These are phyloP conservation scores for Oenanthe javanica DNA, from an alignment of 140 eudicot genomes.

Conservation along the genomic window DNA sequence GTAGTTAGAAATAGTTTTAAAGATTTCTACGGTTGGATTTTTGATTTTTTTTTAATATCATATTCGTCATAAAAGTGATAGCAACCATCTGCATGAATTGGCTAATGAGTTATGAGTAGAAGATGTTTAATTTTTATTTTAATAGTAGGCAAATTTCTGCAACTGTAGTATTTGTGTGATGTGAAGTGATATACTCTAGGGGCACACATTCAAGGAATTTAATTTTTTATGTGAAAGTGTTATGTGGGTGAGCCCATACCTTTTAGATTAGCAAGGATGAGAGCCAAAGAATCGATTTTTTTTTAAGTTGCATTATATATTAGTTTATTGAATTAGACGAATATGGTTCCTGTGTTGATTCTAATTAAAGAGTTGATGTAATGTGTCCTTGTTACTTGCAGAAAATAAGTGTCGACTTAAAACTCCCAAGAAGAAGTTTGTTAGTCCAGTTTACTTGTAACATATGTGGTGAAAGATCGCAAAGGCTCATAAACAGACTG, in stretches of 20 bases:
- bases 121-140: not conserved
- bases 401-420: slow-evolving; percentile 56
- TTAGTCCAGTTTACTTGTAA: slow-evolving; percentile 66
- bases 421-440: slow-evolving; percentile 89
- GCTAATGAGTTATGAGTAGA: not conserved
- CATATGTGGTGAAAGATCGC: slow-evolving; percentile 71
- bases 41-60: not conserved
- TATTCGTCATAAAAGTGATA: not conserved
- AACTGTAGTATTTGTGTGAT: not conserved
- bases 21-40: not conserved
- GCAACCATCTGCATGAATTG: not conserved
- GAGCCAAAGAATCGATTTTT: not conserved
- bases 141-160: not conserved
- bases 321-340: not conserved
- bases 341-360: not conserved
- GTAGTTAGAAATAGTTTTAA: not conserved
- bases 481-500: slow-evolving; percentile 60
- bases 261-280: not conserved
- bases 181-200: not conserved
- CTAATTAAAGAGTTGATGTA: not conserved
- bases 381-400: slow-evolving; percentile 13
- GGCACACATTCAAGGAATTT: not conserved
- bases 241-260: not conserved
- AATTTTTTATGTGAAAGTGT: not conserved
- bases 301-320: not conserved